Evolutionary conservation across 352 stramenopile species (phyloP).

Genomic region (Albugo laibachii): DNA sequence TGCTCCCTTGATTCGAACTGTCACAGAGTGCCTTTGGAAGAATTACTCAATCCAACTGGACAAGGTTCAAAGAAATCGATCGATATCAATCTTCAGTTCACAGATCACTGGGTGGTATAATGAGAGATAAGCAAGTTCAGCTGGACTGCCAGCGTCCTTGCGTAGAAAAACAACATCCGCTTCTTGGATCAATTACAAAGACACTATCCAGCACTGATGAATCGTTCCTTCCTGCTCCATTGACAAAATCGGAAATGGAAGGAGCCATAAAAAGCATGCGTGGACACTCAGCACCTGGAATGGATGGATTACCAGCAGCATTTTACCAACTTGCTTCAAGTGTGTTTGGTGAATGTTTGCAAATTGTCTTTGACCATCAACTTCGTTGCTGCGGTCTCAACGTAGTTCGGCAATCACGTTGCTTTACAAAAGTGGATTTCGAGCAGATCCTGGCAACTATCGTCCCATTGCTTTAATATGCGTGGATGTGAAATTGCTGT

Average conservation of each 20-base stretch:
- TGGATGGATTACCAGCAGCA: constrained; percentile 5
- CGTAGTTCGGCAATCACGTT: constrained; percentile 7
- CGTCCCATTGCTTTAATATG: constrained; percentile 5
- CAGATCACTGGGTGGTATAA: constrained; percentile 4
- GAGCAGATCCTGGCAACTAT: neutral
- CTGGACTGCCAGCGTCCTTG: neutral
- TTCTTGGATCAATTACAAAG: neutral
- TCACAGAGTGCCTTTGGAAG: constrained; percentile 1
- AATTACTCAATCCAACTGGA: neutral
- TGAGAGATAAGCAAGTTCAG: constrained; percentile 3
- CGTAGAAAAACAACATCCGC: neutral
- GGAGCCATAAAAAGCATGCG: no score
- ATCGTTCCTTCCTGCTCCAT: no score
- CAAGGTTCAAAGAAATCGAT: constrained; percentile 2
- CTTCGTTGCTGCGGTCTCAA: constrained; percentile 6
- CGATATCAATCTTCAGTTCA: constrained; percentile 4
- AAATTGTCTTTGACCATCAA: constrained; percentile 9
- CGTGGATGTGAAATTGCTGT: constrained; percentile 11
- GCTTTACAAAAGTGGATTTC: constrained; percentile 8
- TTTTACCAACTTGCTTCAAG: constrained; percentile 11
- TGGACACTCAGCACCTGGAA: no score
- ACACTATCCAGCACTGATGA: neutral
- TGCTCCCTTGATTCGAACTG: constrained; percentile 2
- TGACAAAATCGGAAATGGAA: no score
- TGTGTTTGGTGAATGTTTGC: constrained; percentile 9